These are phyloP conservation scores for Nicotiana knightiana DNA, from an alignment of 257 asterid species.

Conservation along the genomic window DNA sequence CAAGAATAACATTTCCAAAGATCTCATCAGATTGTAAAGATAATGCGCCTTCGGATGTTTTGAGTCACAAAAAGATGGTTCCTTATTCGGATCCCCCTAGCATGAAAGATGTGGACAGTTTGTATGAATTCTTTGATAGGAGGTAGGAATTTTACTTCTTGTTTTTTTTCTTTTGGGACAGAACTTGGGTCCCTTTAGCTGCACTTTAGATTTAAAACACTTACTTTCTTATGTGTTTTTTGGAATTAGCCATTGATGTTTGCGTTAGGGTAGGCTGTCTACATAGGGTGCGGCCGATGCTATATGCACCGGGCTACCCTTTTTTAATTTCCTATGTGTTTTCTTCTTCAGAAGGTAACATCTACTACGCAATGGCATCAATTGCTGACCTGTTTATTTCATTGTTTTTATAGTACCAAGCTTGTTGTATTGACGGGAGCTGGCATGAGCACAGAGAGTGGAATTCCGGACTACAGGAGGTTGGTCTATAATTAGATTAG, in stretches of 20 bases:
- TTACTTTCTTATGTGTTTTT: not conserved
- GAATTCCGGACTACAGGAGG: slow-evolving; percentile 98
- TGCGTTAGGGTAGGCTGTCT: too few relatives aligned
- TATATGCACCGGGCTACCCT: too few relatives aligned
- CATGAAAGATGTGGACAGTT: slow-evolving; percentile 43
- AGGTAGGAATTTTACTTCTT: slow-evolving; percentile 39
- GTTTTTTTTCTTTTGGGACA: not conserved
- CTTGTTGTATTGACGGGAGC: slow-evolving; percentile 91
- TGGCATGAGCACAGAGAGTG: slow-evolving; percentile 96
- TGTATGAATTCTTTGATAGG: slow-evolving; percentile 61
- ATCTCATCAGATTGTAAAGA: slow-evolving; percentile 51
- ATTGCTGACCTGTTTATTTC: slow-evolving; percentile 3
- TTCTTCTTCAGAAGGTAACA: not conserved
- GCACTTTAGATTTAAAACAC: not conserved
- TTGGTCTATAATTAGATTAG: slow-evolving; percentile 12
- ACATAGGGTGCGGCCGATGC: too few relatives aligned
- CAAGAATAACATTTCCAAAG: slow-evolving; percentile 58
- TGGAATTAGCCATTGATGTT: too few relatives aligned
- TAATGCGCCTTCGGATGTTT: slow-evolving; percentile 38
- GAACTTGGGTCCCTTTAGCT: not conserved
- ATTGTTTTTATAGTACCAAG: slow-evolving; percentile 48
- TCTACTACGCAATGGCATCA: not conserved
- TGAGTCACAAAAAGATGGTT: slow-evolving; percentile 55
- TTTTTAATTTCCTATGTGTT: not conserved
- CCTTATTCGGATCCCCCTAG: slow-evolving; percentile 77